Evolutionary conservation across 805 yeast species (phyloP).

Genomic region (Schwanniomyces yamadae): DNA sequence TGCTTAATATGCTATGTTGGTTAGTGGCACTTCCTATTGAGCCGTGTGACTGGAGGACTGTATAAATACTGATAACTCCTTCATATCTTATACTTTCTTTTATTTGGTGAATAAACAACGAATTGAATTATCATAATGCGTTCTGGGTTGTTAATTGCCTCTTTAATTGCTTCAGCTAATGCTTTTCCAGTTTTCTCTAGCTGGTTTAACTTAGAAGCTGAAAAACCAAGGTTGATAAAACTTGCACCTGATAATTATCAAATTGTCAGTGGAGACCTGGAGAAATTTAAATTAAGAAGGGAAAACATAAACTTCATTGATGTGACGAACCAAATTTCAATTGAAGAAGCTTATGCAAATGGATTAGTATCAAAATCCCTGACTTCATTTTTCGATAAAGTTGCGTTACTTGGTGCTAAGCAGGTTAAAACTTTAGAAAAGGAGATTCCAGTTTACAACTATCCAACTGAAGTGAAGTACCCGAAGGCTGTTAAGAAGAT

Average conservation of each 20-base stretch:
- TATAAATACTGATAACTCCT: too few relatives aligned
- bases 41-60: too few relatives aligned
- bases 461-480: conserved; percentile 49
- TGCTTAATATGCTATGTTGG: too few relatives aligned
- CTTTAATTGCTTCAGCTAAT: conserved; percentile 2
- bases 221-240: conserved; percentile 29
- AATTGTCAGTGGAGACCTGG: conserved; percentile 32
- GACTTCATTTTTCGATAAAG: conserved; percentile 10
- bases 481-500: conserved; percentile 40
- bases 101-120: too few relatives aligned
- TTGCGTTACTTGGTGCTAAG: conserved; percentile 23
- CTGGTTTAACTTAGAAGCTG: neutral
- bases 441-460: conserved; percentile 39
- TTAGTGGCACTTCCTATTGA: too few relatives aligned
- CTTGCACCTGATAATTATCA: conserved; percentile 30
- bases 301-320: conserved; percentile 61
- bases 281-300: conserved; percentile 34
- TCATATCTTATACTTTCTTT: too few relatives aligned
- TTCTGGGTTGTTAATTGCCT: neutral
- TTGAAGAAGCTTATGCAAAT: conserved; percentile 31
- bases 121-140: too few relatives aligned
- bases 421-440: conserved; percentile 23
- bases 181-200: conserved; percentile 11
- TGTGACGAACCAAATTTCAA: conserved; percentile 50
- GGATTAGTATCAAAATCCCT: conserved; percentile 21